Evolutionary conservation across 2,329 filamentous ascomycete genomes (phyloP).

Genomic region (Hymenoscyphus albidus): DNA sequence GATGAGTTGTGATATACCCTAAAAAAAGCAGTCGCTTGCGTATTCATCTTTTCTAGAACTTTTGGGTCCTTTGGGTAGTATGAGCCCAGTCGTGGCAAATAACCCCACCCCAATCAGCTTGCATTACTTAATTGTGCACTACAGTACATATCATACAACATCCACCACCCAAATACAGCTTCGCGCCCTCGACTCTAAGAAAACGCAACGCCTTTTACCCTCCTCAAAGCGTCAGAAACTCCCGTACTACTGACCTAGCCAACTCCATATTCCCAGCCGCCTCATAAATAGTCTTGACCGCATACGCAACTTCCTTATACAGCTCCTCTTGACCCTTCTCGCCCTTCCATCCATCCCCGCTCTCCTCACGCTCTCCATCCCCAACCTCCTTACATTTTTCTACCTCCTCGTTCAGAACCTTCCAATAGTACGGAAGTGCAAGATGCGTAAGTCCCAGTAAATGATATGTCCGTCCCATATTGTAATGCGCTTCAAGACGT

Average conservation of each 20-base stretch:
- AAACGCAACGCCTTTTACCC: background rate
- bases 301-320: slow-evolving; percentile 65
- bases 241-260: slow-evolving; percentile 57
- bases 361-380: background rate
- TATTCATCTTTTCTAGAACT: too few species aligned
- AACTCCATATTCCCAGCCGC: slow-evolving; percentile 58
- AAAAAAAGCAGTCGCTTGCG: too few species aligned
- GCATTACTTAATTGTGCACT: too few species aligned
- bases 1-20: too few species aligned
- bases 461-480: slow-evolving; percentile 73
- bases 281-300: slow-evolving; percentile 64
- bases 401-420: slow-evolving; percentile 41
- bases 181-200: too few species aligned
- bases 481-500: slow-evolving; percentile 76
- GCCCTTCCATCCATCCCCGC: background rate
- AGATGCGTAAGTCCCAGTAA: slow-evolving; percentile 68
- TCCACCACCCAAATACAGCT: background rate
- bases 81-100: too few species aligned
- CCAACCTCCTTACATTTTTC: slow-evolving; percentile 44
- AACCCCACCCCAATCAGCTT: too few species aligned
- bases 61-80: too few species aligned
- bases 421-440: slow-evolving; percentile 66
- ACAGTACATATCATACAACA: background rate
- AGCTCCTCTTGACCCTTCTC: background rate
- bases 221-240: slow-evolving; percentile 44